Base-by-base conservation (phyloP, 192 early-diverging fungal species). In the Coemansia sp. region DNA sequence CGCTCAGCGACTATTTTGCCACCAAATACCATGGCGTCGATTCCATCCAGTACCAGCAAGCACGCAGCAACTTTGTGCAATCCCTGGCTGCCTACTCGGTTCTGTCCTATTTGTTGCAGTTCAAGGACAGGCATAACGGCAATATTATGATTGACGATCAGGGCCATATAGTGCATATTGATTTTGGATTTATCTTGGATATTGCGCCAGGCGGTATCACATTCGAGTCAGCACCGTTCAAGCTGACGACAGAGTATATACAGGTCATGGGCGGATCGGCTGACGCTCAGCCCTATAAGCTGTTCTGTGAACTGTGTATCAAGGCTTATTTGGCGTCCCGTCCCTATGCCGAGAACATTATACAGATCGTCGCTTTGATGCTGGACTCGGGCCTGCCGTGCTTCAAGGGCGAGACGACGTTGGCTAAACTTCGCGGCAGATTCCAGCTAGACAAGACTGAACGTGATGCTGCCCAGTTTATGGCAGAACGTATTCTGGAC, bases 71-170 rank as follows among this genome's bases (percentile, higher is more conserved):
- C 78, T 99, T 99, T 89, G 92, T 98, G 38, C 92, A 95, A 74
- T 93, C 91, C 65, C 87, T 95, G 21, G 98, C 98, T 3, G 93
- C 96, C 4, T 99, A 98, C 80, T 96, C 95, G 28, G 87, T 99
- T 26, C 89, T 98, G 14, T 88, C 95, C 59, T 99, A 94, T 78
- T 50, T 99, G 64, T 85, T 99, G 28, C 96, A 98, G 76, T 94
- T 99, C 84, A 98, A 98, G 79, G 98, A 99, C 86, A 87, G 97
- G 26, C 97, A 99, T 77, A 99, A 99, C 81, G 97, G 97, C 57
- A 99, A 99, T 84, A 98, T 99, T 70, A 98, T 99, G 98, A 88
- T 98, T 64, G 98, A 99, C 66, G 89, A 94, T 64, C 86, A 93
- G 64, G 98, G 98, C 0, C 95, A 99, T 75, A 90, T 98, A 30